Conservation (phyloP, 176 grass and related monocot genomes). For the Musa acuminata region DNA sequence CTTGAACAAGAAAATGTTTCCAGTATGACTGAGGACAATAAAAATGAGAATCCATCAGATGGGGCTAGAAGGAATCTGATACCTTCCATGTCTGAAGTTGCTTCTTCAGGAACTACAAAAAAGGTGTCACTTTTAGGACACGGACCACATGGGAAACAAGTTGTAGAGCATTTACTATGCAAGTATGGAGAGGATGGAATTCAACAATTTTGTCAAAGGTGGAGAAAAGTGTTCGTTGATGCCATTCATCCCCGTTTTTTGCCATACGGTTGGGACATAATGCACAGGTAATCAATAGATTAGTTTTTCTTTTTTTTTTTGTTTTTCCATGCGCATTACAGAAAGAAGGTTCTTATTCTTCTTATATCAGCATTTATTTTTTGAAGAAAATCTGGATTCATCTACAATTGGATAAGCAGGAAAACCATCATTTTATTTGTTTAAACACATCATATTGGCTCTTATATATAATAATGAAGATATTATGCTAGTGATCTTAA, state of each 20-base stretch:
- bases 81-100: constrained; percentile 19
- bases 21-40: constrained; percentile 20
- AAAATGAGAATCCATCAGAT: constrained; percentile 20
- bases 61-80: background rate
- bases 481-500: too few relatives aligned
- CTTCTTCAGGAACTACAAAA: constrained; percentile 36
- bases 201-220: constrained; percentile 66
- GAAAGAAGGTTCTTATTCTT: background rate
- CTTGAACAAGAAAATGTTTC: constrained; percentile 9
- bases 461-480: too few relatives aligned
- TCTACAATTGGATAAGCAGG: too few relatives aligned
- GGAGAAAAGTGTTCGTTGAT: too few relatives aligned
- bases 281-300: constrained; percentile 11
- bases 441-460: too few relatives aligned
- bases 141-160: constrained; percentile 78
- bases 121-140: constrained; percentile 72
- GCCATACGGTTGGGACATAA: too few relatives aligned
- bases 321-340: background rate
- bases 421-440: too few relatives aligned
- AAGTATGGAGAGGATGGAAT: constrained; percentile 57
- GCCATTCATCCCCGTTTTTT: too few relatives aligned
- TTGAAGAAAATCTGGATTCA: too few relatives aligned
- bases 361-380: too few relatives aligned
- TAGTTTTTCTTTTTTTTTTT: background rate
- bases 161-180: constrained; percentile 59